Base-by-base conservation (phyloP, 768 basidiomycete genomes). In the Trametes meyenii region DNA sequence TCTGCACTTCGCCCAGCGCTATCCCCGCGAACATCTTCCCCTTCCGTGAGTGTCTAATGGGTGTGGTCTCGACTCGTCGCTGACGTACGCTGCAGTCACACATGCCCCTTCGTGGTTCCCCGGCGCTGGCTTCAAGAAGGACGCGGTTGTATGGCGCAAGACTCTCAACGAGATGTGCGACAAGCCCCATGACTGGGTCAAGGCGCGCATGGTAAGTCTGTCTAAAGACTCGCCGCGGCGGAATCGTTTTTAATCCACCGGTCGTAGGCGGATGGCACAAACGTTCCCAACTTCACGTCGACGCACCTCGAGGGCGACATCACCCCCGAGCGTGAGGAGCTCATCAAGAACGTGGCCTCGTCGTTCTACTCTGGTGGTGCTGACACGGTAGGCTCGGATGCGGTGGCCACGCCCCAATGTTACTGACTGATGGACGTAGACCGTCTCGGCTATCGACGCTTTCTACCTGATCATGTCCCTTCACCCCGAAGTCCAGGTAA, bases 311-410 rank as follows among this genome's bases (percentile, higher is more conserved):
- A 88, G 65, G 77, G 73, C 23, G 71, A 75, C 11, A 67, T 85
- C 33, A 81, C 73, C 49, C 71, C 74, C 3, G 83, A 87, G 60
- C 85, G 87, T 60, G 86, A 88, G 60, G 73, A 79, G 52, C 81
- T 84, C 62, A 76, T 90, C 60, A 89, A 87, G 70, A 88, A 87
- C 85, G 83, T 86, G 40, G 78, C 72, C 19, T 58, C 65, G 14
- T 70, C 73, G 8, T 42, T 72, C 36, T 67, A 69, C 23, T 57
- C 65, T 23, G 66, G 68, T 64, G 79, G 75, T 24, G 74, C 72
- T 12, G 75, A 77, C 58, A 79, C 79, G 50, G 79, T 78, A 53
- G n/a, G 73, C 63, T 36, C 24, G 5, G 38, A 14, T 8, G 4
- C n/a, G 0, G 44, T 16, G 35, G 26, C 14, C 43, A 40, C 43